Base-by-base conservation (phyloP, 495 filamentous ascomycete genomes). In the Podospora pseudopauciseta region DNA sequence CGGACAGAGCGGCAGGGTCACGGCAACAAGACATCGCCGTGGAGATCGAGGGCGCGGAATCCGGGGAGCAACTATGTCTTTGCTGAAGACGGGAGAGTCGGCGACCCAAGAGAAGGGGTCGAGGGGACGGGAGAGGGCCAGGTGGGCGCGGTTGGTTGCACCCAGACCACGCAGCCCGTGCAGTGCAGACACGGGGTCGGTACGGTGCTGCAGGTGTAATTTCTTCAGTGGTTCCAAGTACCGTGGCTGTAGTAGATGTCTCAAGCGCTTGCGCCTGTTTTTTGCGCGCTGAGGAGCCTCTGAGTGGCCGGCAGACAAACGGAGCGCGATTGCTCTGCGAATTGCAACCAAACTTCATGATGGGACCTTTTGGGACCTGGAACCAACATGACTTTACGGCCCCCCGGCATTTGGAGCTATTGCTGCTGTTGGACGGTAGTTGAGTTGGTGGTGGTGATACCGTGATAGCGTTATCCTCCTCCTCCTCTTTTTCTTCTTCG, bases 101-200 rank as follows among this genome's bases (percentile, higher is more conserved):
- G 62, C 39, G 60, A 67, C 63, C 70, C 66, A 64, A 64, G 64
- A 20, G 18, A 53, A 26, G 57, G 70, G 70, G 60, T 19, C 62
- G 55, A n/a, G 60, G 54, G 55, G 58, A 64, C 66, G 66, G 64
- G 49, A 68, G 63, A 32, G 30, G 30, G 54, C 61, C 70, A 62
- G 66, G 64, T 58, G 60, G 60, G 65, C 58, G 34, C 61, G 61
- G 62, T 68, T 63, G 66, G 66, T 63, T 71, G 70, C 65, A 65
- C 69, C 39, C 39, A 34, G n/a, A n/a, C 44, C 26, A 27, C 34
- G 49, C 58, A 11, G 49, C 54, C 27, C 28, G 55, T 63, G 56
- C 27, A 53, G 63, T 30, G 39, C 20, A 65, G 62, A 57, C 49
- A 64, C 54, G 28, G 26, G 26, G 23, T 11, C 3, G 60, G 66